Conservation (phyloP, 371 early-diverging fungal species). For the Circinella minor region DNA sequence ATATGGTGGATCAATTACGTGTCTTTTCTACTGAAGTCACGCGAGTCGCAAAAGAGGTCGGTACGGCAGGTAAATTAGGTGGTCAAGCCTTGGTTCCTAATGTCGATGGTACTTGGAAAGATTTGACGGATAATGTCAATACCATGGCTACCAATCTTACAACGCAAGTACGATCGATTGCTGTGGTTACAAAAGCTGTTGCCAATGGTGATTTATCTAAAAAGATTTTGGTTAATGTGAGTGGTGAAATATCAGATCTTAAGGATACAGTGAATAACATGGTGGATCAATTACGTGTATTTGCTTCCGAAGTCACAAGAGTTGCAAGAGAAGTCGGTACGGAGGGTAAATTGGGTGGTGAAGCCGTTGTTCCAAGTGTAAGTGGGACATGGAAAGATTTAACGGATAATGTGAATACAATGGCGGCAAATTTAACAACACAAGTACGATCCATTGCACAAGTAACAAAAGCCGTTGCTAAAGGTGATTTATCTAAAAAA, state of each 20-base stretch:
- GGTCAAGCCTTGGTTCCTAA: slow-evolving; percentile 47
- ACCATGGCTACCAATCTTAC: slow-evolving; percentile 57
- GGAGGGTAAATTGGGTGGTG: slow-evolving; percentile 50
- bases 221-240: slow-evolving; percentile 65
- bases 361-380: slow-evolving; percentile 45
- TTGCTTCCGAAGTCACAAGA: slow-evolving; percentile 48
- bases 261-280: slow-evolving; percentile 74
- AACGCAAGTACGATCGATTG: slow-evolving; percentile 59
- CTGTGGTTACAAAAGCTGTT: slow-evolving; percentile 56
- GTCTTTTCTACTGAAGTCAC: slow-evolving; percentile 51
- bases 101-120: slow-evolving; percentile 60
- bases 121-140: slow-evolving; percentile 59
- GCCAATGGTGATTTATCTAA: slow-evolving; percentile 62
- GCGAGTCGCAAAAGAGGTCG: slow-evolving; percentile 52
- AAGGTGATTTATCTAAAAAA: slow-evolving; percentile 61
- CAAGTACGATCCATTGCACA: slow-evolving; percentile 60
- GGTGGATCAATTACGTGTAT: slow-evolving; percentile 42
- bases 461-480: slow-evolving; percentile 56
- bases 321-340: slow-evolving; percentile 56
- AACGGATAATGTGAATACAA: slow-evolving; percentile 54
- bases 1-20: slow-evolving; percentile 42
- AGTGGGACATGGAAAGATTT: slow-evolving; percentile 58
- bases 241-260: slow-evolving; percentile 69
- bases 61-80: slow-evolving; percentile 55
- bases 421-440: slow-evolving; percentile 52